Percentiles rank a stretch among this genome's conserved stretches.
These are phyloP conservation scores for Potentilla sterilis DNA, from an alignment of 306 rosid species.

Conservation along the genomic window DNA sequence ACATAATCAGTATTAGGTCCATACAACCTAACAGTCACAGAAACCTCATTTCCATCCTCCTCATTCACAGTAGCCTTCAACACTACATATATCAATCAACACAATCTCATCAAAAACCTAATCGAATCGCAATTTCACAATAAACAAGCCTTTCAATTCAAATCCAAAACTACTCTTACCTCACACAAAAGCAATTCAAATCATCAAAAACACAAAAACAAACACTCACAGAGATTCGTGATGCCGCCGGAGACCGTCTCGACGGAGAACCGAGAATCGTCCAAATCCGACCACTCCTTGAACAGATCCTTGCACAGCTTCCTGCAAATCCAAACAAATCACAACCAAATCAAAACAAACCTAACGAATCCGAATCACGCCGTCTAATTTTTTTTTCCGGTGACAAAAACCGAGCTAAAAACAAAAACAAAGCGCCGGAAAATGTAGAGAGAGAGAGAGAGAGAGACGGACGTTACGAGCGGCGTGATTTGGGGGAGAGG, in stretches of 20 bases:
- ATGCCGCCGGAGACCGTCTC: conserved; percentile 86
- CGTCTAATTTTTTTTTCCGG: background rate
- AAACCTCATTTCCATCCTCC: conserved; percentile 42
- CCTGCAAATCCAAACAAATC: conserved; percentile 35
- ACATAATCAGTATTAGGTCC: conserved; percentile 92
- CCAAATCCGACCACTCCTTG: conserved; percentile 70
- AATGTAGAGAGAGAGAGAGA: conserved; percentile 11
- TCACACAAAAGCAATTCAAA: background rate
- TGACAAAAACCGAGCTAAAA: background rate
- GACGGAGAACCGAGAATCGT: conserved; percentile 59
- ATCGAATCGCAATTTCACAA: background rate
- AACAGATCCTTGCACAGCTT: conserved; percentile 79
- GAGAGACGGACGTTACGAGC: conserved; percentile 49
- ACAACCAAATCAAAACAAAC: background rate
- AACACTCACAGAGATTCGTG: conserved; percentile 80
- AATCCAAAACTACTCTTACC: background rate
- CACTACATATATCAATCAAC: conserved; percentile 43
- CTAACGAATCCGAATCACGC: background rate
- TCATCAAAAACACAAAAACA: background rate
- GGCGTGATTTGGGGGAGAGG: conserved; percentile 47
- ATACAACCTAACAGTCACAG: conserved; percentile 64
- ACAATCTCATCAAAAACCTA: conserved; percentile 3
- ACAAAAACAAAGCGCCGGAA: background rate
- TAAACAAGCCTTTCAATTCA: background rate
- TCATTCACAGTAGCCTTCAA: conserved; percentile 70